These are phyloP conservation scores for Cystobasidium ongulense DNA, from an alignment of 768 basidiomycete species.

Conservation along the genomic window DNA sequence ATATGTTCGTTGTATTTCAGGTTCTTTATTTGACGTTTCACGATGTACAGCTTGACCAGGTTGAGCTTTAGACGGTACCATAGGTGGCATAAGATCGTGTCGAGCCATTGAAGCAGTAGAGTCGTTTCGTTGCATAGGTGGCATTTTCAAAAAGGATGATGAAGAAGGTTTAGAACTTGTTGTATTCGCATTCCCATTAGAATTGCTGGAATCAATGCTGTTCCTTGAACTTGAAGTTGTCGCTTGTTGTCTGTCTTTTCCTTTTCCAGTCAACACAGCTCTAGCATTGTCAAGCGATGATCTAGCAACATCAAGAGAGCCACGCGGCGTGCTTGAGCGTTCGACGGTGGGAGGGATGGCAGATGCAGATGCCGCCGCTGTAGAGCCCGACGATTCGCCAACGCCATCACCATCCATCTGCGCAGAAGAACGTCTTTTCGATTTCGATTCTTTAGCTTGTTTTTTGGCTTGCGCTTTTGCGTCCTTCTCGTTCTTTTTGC, in stretches of 20 bases:
- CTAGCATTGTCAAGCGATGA: neutral
- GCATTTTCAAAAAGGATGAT: slow-evolving; percentile 21
- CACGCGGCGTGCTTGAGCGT: neutral
- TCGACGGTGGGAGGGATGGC: too few species aligned
- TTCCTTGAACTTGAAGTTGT: neutral
- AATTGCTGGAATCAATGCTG: neutral
- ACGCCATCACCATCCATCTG: neutral
- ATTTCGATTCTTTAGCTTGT: neutral
- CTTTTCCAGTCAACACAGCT: neutral
- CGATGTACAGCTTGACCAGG: slow-evolving; percentile 3
- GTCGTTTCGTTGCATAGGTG: slow-evolving; percentile 30
- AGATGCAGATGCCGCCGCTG: neutral
- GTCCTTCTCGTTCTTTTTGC: slow-evolving; percentile 51
- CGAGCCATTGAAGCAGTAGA: slow-evolving; percentile 13
- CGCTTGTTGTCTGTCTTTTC: neutral
- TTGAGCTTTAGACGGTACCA: slow-evolving; percentile 9
- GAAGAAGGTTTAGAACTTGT: neutral
- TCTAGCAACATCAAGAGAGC: neutral
- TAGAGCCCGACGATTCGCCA: neutral
- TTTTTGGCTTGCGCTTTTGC: slow-evolving; percentile 25
- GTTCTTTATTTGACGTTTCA: neutral
- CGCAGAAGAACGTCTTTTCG: neutral
- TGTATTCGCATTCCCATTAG: neutral
- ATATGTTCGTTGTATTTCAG: neutral
- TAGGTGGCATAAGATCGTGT: slow-evolving; percentile 6